Evolutionary conservation across 2,329 filamentous ascomycete genomes (phyloP), one percentile per base, ranked within the genome.

Genomic region (Lasiodiplodia theobromae): DNA sequence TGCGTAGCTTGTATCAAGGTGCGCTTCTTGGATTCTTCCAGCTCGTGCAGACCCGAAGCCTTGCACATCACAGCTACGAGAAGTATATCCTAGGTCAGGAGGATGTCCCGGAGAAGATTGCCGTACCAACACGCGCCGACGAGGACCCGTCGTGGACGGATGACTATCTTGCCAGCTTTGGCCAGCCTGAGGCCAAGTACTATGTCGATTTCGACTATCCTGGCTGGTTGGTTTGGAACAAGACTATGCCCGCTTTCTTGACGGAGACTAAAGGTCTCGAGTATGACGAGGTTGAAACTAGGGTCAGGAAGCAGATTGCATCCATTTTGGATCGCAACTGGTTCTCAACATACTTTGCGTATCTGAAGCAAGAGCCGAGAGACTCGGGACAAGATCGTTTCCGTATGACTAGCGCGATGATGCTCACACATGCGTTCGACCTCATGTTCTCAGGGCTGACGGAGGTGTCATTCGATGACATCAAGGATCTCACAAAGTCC

Each of bases 141-240:
- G 88, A 93, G 44, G 91, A 97, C 73, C 86, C 89, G 0, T 52
- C 57, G 16, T 97, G 93, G 86, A 99, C 96, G 0, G 80, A 90
- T 67, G 87, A 90, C 28, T 97, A 93, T 75, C 84, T 99, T 0
- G 86, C 89, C 1, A 86, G 88, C 25, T 99, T 99, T 77, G 89
- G 90, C 11, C 86, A 91, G 58, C 89, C 91, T 6, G 90, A 89
- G 38, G 90, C 93, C 0, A 90, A 97, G 71, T 97, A 96, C 78
- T 96, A 94, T 77, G 89, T 98, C 56, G 96, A 99, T 76, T 88
- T 89, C 67, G 95, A 98, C 77, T 92, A 96, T 77, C 93, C 95
- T 4, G 96, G 96, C 38, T 99, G 96, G 96, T 86, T 99, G 21
- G 94, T 97, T 0, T 99, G 96, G 96, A 92, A 91, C 65, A 93